Base-by-base conservation (phyloP, 2,329 filamentous ascomycete species). In the Arthrinium phaeospermum region DNA sequence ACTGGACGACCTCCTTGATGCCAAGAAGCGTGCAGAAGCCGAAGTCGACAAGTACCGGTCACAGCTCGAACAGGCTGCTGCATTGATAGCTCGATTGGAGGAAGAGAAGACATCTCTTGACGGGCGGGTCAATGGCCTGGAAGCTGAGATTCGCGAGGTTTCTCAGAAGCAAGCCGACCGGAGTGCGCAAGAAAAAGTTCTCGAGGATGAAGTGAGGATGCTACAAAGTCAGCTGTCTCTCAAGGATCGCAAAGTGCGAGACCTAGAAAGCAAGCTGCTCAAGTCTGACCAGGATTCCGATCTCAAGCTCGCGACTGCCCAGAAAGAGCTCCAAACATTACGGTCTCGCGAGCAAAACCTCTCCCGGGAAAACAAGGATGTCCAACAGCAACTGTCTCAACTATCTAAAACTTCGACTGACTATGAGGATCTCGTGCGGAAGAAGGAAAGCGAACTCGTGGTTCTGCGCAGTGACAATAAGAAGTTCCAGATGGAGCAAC, bases 361-460 rank as follows among this genome's bases (percentile, higher is more conserved):
- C 0, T 82, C 91, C 1, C 91, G 92, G 6, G 96, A 99, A 79
- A 97, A 97, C 76, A 89, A 91, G 16, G 91, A 93, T 64, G 90
- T 97, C 67, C 92, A 97, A 71, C 90, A 95, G 77, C 95, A 98
- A 78, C 91, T 99, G 70, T 89, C 93, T 0, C 92, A 98, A 76
- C 86, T 99, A 24, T 96, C 96, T 0, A 91, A 94, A 68, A 98
- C 96, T 0, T 98, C 96, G 0, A 97, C 95, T 0, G 94, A 95
- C 79, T 98, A 98, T 76, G 96, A 99, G 82, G 96, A 98, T 77
- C 89, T 98, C 61, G 93, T 99, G 34, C 90, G 95, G 34, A 92
- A 93, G 73, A 99, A 98, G 81, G 96, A 99, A 80, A 98, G 95
- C 81, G 97, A 99, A 79, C 86, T 99, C 27, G 89, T 92, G 0